Evolutionary conservation across 805 yeast genomes (phyloP).

Genomic region (Yamadazyma olivae): DNA sequence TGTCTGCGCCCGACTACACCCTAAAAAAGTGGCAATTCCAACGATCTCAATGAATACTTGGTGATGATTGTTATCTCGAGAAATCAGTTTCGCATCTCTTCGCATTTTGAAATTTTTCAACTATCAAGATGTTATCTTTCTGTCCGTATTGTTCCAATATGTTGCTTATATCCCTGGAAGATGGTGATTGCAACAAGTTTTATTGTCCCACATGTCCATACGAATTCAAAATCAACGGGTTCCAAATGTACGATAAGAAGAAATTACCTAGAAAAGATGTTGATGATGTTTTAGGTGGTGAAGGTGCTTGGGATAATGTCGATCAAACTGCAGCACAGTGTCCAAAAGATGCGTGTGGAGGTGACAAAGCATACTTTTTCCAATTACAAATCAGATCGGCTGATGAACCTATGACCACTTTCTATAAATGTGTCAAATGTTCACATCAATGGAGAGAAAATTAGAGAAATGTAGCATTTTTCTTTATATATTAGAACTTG

Average conservation of each 20-base stretch:
- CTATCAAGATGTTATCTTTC: conserved; percentile 81
- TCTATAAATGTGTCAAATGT: conserved; percentile 91
- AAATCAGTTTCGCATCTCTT: too few relatives aligned
- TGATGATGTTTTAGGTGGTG: conserved; percentile 95
- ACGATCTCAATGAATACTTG: too few relatives aligned
- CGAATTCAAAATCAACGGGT: conserved; percentile 81
- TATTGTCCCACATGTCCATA: conserved; percentile 95
- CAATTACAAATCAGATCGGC: conserved; percentile 96
- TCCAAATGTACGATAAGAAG: conserved; percentile 83
- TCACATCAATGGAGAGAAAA: conserved; percentile 97
- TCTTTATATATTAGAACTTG: too few relatives aligned
- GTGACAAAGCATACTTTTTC: conserved; percentile 91
- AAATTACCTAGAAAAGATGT: conserved; percentile 82
- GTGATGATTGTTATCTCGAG: too few relatives aligned
- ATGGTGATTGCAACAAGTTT: conserved; percentile 56
- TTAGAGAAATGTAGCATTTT: conserved; percentile 32
- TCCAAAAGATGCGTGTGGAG: conserved; percentile 82
- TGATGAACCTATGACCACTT: conserved; percentile 99
- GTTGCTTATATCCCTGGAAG: conserved; percentile 57
- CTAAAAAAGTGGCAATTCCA: too few relatives aligned
- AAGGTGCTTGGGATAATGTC: conserved; percentile 98
- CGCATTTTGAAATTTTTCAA: too few relatives aligned
- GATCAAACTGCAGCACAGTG: conserved; percentile 94
- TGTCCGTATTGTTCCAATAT: conserved; percentile 94
- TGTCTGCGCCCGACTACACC: too few relatives aligned